A percentile compares a stretch with the other conserved stretches of the same genome.
phyloP scores from a whole-genome alignment of 2,329 filamentous ascomycete genomes.

The Fusarium setosum region DNA sequence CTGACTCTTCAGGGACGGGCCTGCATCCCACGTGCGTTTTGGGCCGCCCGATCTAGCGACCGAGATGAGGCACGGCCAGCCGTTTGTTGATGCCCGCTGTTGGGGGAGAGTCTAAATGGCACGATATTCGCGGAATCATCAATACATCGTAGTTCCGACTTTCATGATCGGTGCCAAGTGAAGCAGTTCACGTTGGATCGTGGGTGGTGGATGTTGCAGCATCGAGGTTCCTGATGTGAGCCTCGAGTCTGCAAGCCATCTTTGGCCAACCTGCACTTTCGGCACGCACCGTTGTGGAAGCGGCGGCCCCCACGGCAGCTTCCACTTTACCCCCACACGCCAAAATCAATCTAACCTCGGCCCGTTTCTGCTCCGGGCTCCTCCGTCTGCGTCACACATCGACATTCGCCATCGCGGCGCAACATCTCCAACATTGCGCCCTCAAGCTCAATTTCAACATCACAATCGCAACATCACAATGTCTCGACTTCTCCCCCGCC shows the following conservation, averaged over 20 bases:
- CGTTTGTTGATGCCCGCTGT: slow-evolving; percentile 1
- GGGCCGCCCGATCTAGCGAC: slow-evolving; percentile 35
- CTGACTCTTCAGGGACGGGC: slow-evolving; percentile 6
- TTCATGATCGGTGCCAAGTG: neutral
- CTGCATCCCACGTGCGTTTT: slow-evolving; percentile 30
- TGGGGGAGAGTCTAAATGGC: neutral
- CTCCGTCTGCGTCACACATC: slow-evolving; percentile 7
- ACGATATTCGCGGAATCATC: neutral
- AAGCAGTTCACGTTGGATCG: slow-evolving; percentile 12
- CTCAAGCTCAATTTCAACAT: neutral
- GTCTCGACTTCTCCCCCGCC: slow-evolving; percentile 35
- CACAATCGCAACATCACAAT: slow-evolving; percentile 15
- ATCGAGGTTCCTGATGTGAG: no score
- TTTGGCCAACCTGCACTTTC: neutral
- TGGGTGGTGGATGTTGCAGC: neutral
- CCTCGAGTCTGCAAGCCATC: no score
- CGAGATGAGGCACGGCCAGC: slow-evolving; percentile 16
- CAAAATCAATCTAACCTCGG: slow-evolving; percentile 30
- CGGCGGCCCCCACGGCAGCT: neutral
- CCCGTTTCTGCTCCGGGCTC: slow-evolving; percentile 31
- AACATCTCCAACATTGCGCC: neutral
- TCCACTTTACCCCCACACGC: neutral
- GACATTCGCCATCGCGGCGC: slow-evolving; percentile 7
- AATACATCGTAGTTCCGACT: neutral
- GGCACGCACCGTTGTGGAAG: slow-evolving; percentile 4